Conservation (phyloP, 257 asterid genomes). For the Ocimum tenuiflorum region DNA sequence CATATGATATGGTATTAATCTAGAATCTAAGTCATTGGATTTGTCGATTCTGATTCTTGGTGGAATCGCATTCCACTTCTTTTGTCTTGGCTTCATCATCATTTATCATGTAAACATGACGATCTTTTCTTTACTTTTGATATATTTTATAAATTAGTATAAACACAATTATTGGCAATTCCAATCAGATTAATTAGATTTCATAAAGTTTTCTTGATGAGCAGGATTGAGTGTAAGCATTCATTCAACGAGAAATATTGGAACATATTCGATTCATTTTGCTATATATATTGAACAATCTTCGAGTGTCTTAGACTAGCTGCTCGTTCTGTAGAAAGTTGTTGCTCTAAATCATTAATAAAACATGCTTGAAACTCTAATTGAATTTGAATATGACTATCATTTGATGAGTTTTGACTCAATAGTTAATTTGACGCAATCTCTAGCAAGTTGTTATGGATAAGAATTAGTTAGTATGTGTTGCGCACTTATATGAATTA, state of each 20-base stretch:
- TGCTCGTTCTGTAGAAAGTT: no score
- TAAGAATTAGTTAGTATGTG: no score
- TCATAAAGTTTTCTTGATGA: no score
- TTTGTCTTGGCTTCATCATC: background rate
- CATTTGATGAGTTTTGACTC: no score
- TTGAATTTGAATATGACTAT: no score
- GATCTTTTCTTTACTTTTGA: slow-evolving; percentile 1
- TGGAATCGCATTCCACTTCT: slow-evolving; percentile 35
- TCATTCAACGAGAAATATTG: background rate
- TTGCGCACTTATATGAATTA: no score
- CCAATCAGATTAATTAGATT: background rate
- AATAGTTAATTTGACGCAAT: no score
- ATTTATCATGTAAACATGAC: background rate
- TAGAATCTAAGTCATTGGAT: slow-evolving; percentile 23
- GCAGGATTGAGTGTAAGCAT: background rate
- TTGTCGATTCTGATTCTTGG: slow-evolving; percentile 25
- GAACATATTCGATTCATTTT: background rate
- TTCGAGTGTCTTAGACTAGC: no score
- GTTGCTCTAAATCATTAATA: no score
- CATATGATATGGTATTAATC: slow-evolving; percentile 14
- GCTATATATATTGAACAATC: no score
- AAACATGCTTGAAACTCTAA: no score
- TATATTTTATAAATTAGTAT: background rate
- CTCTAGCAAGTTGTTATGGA: no score
- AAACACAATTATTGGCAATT: background rate